Base-by-base conservation (phyloP, 768 basidiomycete species). In the Hortiboletus campestris region DNA sequence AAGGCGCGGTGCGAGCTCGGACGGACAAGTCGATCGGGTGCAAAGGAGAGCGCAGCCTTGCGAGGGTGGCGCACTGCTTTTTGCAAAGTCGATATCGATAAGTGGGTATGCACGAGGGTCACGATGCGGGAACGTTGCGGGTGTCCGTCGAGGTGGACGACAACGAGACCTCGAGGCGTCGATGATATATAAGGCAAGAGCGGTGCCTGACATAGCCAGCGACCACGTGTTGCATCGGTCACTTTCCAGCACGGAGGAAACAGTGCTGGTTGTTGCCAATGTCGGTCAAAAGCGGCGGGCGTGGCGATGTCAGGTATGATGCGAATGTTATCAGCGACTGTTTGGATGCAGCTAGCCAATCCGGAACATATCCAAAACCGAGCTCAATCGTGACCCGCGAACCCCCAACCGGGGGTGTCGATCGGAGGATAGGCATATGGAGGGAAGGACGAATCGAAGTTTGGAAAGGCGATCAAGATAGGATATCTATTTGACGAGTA, bases 131-230 rank as follows among this genome's bases (percentile, higher is more conserved):
- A 63, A 51, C 63, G 63, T 51, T 66, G 60, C 44, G 13, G 55
- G 19, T 13, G 57, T 49, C 51, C 46, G 48, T 51, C 34, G 51
- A 56, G 44, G 58, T 49, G 19, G 56, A 53, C 42, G 50, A 54
- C 49, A 36, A 59, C 38, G 38, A 32, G 28, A 31, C 63, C 60
- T 59, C 57, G 61, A 63, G 63, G 60, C 53, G 17, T 36, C 3
- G 19, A n/a, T 9, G 62, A 57, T 49, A 54, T 61, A 61, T 64
- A 46, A 46, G 58, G 34, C 4, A 25, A 25, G 25, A 25, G 2
- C n/a, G 25, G 25, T 25, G 25, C 25, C 25, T 25, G 25, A 25
- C 25, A 25, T 25, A 41, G 38, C 47, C 44, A 41, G 10, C 6
- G 38, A 29, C 38, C 49, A 59, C 58, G 58, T 58, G 56, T 28